Conservation (phyloP, 257 asterid species). For the Cordia subcordata region DNA sequence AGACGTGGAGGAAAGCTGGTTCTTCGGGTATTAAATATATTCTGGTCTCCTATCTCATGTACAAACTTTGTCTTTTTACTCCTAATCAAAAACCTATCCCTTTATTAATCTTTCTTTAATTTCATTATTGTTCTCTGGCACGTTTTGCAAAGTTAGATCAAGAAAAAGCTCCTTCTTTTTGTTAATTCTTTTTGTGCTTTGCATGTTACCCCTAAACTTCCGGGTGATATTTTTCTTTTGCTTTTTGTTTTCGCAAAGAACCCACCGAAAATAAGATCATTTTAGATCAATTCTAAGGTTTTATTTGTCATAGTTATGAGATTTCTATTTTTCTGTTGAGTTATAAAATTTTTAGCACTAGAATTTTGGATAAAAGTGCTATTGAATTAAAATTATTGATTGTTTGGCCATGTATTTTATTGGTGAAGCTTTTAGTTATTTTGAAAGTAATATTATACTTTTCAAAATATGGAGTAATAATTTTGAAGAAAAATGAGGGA, state of each 20-base stretch:
- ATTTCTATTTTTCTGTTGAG: no score
- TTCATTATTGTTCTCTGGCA: constrained; percentile 4
- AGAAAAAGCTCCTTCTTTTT: background rate
- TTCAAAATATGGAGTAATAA: no score
- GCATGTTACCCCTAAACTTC: constrained; percentile 18
- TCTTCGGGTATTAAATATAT: constrained; percentile 9
- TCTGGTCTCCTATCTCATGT: constrained; percentile 25
- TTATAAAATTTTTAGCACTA: no score
- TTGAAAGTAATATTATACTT: no score
- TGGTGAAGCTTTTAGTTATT: no score
- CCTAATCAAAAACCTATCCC: background rate
- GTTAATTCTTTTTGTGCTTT: constrained; percentile 14
- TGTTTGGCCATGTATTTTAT: no score
- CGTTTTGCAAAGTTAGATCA: constrained; percentile 23
- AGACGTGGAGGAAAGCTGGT: constrained; percentile 12
- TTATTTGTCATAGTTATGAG: no score
- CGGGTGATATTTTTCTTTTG: background rate
- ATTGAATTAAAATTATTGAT: no score
- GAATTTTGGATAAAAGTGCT: no score
- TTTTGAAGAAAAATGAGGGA: no score
- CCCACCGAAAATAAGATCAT: no score
- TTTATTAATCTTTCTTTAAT: background rate
- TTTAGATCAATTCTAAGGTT: no score
- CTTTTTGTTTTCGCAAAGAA: background rate
- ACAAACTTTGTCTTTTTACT: constrained; percentile 14